Evolutionary conservation across 2,329 filamentous ascomycete species (phyloP), one percentile per base, ranked within the genome.

Genomic region (Venturia oleaginea): DNA sequence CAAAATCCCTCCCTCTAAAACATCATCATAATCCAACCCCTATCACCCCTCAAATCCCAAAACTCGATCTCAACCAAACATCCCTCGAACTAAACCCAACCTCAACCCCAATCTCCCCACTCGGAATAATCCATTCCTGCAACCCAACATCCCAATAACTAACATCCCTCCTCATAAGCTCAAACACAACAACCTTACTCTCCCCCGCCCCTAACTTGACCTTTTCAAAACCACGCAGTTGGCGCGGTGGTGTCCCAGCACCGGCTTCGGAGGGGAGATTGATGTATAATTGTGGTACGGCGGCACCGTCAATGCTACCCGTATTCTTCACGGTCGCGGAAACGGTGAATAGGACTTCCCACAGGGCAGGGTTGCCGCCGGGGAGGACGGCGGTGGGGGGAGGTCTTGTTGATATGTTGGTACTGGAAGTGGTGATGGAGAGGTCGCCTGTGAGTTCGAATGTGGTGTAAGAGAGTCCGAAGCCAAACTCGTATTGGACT

Each of bases 261-360:
- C 71, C 69, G 5, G 66, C 51, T 34, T 19, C 67, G 2, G 71
- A 65, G 10, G 75, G 75, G 42, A 75, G 71, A 13, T 71, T 71
- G 64, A 89, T 79, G 68, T 90, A 89, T 32, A 88, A 72, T 76
- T 90, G 87, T 34, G 89, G 84, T 5, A 90, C 85, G 72, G 89
- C 86, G 46, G 83, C 80, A 15, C 85, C 86, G 67, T 86, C 84
- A 1, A 80, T 75, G 0, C 77, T 75, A 43, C 79, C 72, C 6
- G 75, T 81, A 72, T 90, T 90, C 10, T 78, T 85, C n/a, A 90
- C 79, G 57, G 83, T 81, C 1, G 89, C 81, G 1, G 77, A 81
- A 1, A 86, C 81, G 0, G 81, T 86, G 38, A 57, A 40, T 3
- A 48, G 13, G 7, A 76, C 67, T 64, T 75, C 71, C 66, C 68